Conservation (phyloP, 2,329 filamentous ascomycete species). For the Pseudogymnoascus sp. region DNA sequence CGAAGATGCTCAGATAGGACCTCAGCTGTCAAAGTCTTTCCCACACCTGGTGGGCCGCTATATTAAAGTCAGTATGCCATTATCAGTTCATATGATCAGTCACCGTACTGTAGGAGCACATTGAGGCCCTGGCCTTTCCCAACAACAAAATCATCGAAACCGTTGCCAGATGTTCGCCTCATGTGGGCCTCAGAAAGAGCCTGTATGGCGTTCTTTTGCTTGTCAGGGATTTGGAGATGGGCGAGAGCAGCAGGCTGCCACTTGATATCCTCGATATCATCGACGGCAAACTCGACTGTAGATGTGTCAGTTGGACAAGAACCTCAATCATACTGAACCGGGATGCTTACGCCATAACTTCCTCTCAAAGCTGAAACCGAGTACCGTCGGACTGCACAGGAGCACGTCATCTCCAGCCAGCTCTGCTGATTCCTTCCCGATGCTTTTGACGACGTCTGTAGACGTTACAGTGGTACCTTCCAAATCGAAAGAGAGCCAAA, state of each 20-base stretch:
- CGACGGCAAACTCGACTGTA: slow-evolving; percentile 19
- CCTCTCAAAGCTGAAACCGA: slow-evolving; percentile 17
- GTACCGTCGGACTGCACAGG: slow-evolving; percentile 19
- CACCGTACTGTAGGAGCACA: slow-evolving; percentile 7
- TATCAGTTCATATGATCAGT: background rate
- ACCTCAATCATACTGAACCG: background rate
- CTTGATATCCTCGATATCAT: slow-evolving; percentile 21
- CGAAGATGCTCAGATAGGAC: slow-evolving; percentile 10
- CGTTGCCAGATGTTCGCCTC: background rate
- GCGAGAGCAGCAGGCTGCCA: slow-evolving; percentile 17
- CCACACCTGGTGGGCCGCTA: slow-evolving; percentile 10
- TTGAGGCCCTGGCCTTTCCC: background rate
- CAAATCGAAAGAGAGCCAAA: background rate
- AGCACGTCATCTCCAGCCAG: slow-evolving; percentile 18
- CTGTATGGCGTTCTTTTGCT: slow-evolving; percentile 18
- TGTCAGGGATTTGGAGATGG: slow-evolving; percentile 19
- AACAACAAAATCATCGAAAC: background rate
- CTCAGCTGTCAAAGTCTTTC: slow-evolving; percentile 11
- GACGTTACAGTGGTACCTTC: background rate
- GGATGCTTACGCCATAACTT: slow-evolving; percentile 19
- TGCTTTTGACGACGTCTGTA: slow-evolving; percentile 9
- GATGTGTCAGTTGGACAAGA: background rate
- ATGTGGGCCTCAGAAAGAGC: slow-evolving; percentile 4
- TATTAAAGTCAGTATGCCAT: background rate
- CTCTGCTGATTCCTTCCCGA: slow-evolving; percentile 12